Conservation (phyloP, 2,329 filamentous ascomycete species). For the Penicillium concentricum region DNA sequence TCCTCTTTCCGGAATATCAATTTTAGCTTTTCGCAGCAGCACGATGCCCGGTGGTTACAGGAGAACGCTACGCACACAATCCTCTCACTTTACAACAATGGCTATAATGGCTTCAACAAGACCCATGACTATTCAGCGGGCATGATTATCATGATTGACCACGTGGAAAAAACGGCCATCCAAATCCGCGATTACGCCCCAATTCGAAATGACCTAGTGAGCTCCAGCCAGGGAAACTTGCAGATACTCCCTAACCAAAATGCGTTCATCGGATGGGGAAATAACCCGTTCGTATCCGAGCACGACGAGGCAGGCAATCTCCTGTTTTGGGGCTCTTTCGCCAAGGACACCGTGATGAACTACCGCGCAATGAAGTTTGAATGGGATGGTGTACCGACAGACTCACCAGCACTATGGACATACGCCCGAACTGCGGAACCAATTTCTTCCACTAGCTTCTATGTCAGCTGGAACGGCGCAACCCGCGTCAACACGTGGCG, state of each 20-base stretch:
- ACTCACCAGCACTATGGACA: slow-evolving; percentile 42
- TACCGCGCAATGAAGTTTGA: slow-evolving; percentile 45
- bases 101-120: slow-evolving; percentile 41
- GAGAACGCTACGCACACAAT: slow-evolving; percentile 41
- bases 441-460: slow-evolving; percentile 32
- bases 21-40: slow-evolving; percentile 46
- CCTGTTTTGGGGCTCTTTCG: slow-evolving; percentile 39
- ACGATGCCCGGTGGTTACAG: slow-evolving; percentile 42
- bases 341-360: slow-evolving; percentile 38
- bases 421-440: slow-evolving; percentile 33
- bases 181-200: slow-evolving; percentile 34
- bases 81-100: slow-evolving; percentile 45
- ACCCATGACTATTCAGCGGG: slow-evolving; percentile 41
- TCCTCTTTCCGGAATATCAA: slow-evolving; percentile 40
- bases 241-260: slow-evolving; percentile 41
- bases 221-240: slow-evolving; percentile 42
- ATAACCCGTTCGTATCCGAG: slow-evolving; percentile 42
- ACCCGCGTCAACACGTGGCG: slow-evolving; percentile 38
- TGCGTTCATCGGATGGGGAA: slow-evolving; percentile 45
- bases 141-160: slow-evolving; percentile 42
- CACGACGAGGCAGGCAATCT: slow-evolving; percentile 39
- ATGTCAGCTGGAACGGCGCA: slow-evolving; percentile 45
- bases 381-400: slow-evolving; percentile 42
- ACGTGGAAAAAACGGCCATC: slow-evolving; percentile 35
- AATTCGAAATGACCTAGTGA: slow-evolving; percentile 26